A percentile compares a stretch with the other conserved stretches of the same genome.
Conservation (phyloP, 228 moss, liverwort and hornwort genomes). For the Sphagnum fallax region DNA sequence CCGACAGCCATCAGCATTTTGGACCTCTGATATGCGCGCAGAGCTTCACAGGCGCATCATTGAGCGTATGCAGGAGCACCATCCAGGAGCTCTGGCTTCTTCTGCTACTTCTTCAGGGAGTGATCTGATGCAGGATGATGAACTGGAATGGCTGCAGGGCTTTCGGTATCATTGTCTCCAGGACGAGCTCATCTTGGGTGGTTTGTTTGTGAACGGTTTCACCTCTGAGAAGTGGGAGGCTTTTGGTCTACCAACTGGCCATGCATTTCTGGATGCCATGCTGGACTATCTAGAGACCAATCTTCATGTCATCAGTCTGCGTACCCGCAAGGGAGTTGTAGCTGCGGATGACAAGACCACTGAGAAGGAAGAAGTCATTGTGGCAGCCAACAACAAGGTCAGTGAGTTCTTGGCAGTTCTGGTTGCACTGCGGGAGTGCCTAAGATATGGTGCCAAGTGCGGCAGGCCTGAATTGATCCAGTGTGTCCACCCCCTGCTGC, state of each 20-base stretch:
- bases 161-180: constrained; percentile 75
- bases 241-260: constrained; percentile 73
- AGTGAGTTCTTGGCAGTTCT: constrained; percentile 61
- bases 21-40: constrained; percentile 71
- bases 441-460: constrained; percentile 74
- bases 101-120: constrained; percentile 30
- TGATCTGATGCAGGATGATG: constrained; percentile 28
- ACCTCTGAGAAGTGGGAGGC: constrained; percentile 84
- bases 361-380: not conserved
- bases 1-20: constrained; percentile 83
- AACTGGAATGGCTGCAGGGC: constrained; percentile 79
- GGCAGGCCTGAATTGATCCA: constrained; percentile 68
- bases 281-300: constrained; percentile 64
- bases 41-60: constrained; percentile 71
- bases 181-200: constrained; percentile 79
- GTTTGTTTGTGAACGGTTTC: constrained; percentile 74
- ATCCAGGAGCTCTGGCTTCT: constrained; percentile 47
- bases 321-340: constrained; percentile 5
- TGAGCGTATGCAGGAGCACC: constrained; percentile 73
- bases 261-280: constrained; percentile 64
- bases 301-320: not conserved
- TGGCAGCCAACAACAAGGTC: constrained; percentile 8
- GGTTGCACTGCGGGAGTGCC: constrained; percentile 66
- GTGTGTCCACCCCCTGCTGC: constrained; percentile 41
- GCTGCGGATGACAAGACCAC: constrained; percentile 35